Evolutionary conservation across 805 yeast species (phyloP).

Genomic region (Cyberlindnera mycetangii): DNA sequence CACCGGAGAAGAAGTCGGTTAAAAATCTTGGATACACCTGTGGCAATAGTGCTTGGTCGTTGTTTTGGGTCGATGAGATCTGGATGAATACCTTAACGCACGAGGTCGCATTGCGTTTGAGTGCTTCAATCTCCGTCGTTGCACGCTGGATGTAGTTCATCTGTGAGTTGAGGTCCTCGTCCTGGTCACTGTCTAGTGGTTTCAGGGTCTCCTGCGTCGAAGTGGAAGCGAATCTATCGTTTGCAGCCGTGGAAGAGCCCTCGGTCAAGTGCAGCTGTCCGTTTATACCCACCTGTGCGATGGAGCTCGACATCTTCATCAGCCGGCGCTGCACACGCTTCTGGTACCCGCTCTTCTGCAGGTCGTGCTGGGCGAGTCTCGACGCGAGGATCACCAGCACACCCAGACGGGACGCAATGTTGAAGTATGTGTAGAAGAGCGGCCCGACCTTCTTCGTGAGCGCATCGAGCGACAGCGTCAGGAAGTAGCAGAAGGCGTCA

Average conservation of each 20-base stretch:
- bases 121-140: conserved; percentile 36
- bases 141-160: conserved; percentile 36
- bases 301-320: conserved; percentile 49
- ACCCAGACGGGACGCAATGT: conserved; percentile 50
- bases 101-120: conserved; percentile 32
- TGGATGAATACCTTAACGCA: conserved; percentile 30
- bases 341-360: conserved; percentile 44
- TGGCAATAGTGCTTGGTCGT: conserved; percentile 39
- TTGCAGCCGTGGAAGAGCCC: not conserved
- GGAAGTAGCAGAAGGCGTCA: conserved; percentile 44
- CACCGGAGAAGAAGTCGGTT: conserved; percentile 66
- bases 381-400: conserved; percentile 52
- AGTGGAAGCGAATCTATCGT: conserved; percentile 13
- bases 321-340: conserved; percentile 46
- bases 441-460: conserved; percentile 48
- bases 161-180: conserved; percentile 10
- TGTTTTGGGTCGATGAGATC: conserved; percentile 29
- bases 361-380: conserved; percentile 51
- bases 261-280: conserved; percentile 54
- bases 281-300: conserved; percentile 62
- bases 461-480: conserved; percentile 49
- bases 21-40: conserved; percentile 70
- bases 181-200: conserved; percentile 9
- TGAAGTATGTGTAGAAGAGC: conserved; percentile 51
- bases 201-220: conserved; percentile 26